Percentiles rank a stretch among this genome's conserved stretches.
These are phyloP conservation scores for Bruguiera hainesii DNA, from an alignment of 441 rosid species.

Conservation along the genomic window DNA sequence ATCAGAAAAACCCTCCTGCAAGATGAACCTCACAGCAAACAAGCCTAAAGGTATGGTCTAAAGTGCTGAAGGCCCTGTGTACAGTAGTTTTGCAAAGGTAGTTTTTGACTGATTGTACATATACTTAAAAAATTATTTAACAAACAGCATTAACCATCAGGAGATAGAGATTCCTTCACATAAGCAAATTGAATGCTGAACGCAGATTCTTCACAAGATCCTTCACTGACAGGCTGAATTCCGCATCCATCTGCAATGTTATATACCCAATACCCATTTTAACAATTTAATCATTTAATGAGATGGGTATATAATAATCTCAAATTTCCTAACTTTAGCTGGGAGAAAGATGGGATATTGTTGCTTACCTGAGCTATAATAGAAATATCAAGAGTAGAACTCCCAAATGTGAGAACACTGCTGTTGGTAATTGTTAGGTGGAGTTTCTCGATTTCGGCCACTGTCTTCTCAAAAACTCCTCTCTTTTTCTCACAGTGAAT, in stretches of 20 bases:
- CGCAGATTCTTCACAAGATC: constrained; percentile 65
- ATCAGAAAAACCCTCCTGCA: neutral
- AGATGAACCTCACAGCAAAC: constrained; percentile 3
- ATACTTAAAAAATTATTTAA: too few species aligned
- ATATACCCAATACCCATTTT: neutral
- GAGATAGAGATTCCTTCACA: constrained; percentile 21
- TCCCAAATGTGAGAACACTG: constrained; percentile 64
- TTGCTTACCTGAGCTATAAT: constrained; percentile 59
- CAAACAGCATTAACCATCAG: too few species aligned
- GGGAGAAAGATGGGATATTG: neutral
- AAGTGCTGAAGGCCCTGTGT: constrained; percentile 13
- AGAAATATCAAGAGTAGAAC: constrained; percentile 51
- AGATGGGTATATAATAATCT: neutral
- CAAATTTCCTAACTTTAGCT: neutral
- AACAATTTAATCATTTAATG: neutral
- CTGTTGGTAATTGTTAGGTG: constrained; percentile 45
- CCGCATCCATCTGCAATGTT: constrained; percentile 57
- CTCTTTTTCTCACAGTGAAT: constrained; percentile 66
- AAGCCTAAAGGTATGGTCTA: neutral
- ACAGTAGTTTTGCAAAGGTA: neutral
- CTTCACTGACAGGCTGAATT: constrained; percentile 44
- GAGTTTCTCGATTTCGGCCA: constrained; percentile 55
- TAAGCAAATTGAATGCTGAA: constrained; percentile 38
- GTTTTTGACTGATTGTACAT: constrained; percentile 4
- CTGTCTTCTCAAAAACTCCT: constrained; percentile 46